Base-by-base conservation (phyloP, 2,329 filamentous ascomycete species). In the Microdochium nivale region DNA sequence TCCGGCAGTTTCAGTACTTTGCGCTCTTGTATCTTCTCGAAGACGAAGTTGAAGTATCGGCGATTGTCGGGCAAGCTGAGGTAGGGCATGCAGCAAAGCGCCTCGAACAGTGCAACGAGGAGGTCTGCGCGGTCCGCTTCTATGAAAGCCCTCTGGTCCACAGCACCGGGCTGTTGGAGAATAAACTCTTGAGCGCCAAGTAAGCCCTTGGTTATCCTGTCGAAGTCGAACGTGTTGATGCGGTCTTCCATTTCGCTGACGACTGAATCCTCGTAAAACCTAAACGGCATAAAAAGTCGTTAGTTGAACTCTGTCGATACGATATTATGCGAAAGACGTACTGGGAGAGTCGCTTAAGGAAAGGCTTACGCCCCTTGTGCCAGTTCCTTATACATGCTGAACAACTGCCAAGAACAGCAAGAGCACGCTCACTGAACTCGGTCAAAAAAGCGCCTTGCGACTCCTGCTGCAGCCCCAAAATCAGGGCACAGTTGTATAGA, bases 21-120 rank as follows among this genome's bases (percentile, higher is more conserved):
- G 61, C 86, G 91, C 14, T 81, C 81, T 66, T 92, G 88, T 2
- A 95, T 83, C 23, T 90, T 78, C 58, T 81, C 77, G 65, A 97
- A 96, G 11, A 95, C 89, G 58, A 79, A 82, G 64, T 96, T 87
- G 64, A 97, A 96, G 57, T 84, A 65, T 0, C 64, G 59, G 2
- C 77, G 72, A 56, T 76, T 75, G 3, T 75, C 73, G 1, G 76
- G 71, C n/a, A 73, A 59, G 46, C 70, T 77, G 54, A 96, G 75
- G 63, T 95, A 90, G 1, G 86, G 78, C 58, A 90, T 82, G 66
- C 87, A 95, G 65, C 90, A 95, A 49, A 97, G 72, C 0, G 87
- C 86, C 66, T 97, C 92, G 60, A 95, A 96, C 27, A 97, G 80
- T 11, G 89, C 86, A 53, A 94, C 80, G 49, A 95, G 79, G 7